Conservation (phyloP, 108 stramenopile genomes). For the Skeletonema costatum region DNA sequence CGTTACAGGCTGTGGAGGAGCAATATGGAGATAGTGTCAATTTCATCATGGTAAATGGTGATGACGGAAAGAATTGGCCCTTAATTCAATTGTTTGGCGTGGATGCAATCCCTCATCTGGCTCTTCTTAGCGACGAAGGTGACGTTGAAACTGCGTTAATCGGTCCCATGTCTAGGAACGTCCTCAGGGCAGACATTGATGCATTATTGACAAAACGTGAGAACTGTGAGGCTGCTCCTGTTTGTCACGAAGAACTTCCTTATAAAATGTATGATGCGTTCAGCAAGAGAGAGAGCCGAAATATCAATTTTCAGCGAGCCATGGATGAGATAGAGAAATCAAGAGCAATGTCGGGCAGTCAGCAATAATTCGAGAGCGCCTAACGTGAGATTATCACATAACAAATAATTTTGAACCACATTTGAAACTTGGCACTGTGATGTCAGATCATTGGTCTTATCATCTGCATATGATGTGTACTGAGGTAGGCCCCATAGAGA, state of each 20-base stretch:
- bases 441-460: too few species aligned
- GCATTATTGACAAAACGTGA: constrained; percentile 55
- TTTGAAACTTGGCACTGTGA: background rate
- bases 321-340: background rate
- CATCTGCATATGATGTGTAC: too few species aligned
- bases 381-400: too few species aligned
- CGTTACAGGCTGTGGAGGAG: constrained; percentile 59
- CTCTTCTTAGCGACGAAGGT: constrained; percentile 65
- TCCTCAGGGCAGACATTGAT: constrained; percentile 72
- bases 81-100: constrained; percentile 76
- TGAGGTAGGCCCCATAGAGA: too few species aligned
- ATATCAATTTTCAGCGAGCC: constrained; percentile 46
- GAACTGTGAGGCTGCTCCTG: constrained; percentile 11
- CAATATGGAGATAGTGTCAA: constrained; percentile 73
- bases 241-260: constrained; percentile 54
- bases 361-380: too few species aligned
- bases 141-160: constrained; percentile 87
- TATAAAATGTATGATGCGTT: constrained; percentile 85
- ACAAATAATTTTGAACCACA: too few species aligned
- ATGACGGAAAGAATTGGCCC: constrained; percentile 61
- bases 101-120: constrained; percentile 86
- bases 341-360: too few species aligned
- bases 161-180: constrained; percentile 72
- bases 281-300: constrained; percentile 53
- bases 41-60: constrained; percentile 79